phyloP scores from a whole-genome alignment of 164 flowering plant genomes.

The Vitis riparia region DNA sequence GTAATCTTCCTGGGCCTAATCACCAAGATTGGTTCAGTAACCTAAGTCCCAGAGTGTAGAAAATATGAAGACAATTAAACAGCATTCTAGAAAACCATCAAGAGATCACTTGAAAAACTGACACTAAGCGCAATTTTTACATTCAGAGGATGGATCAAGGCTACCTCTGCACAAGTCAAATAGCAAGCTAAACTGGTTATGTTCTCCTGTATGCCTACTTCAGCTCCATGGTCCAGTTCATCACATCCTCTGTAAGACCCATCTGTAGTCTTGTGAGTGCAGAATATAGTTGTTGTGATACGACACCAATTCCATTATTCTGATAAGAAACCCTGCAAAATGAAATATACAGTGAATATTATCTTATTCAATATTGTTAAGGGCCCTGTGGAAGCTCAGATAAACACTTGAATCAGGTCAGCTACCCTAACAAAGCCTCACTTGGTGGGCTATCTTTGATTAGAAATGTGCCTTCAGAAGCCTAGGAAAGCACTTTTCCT shows the following conservation, averaged over 20 bases:
- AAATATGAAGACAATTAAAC: neutral
- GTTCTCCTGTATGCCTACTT: conserved; percentile 23
- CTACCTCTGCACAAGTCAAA: neutral
- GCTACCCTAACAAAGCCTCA: too few species aligned
- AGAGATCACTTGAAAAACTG: neutral
- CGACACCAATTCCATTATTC: conserved; percentile 54
- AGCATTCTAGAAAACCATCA: neutral
- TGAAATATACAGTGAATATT: neutral
- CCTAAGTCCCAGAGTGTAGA: neutral
- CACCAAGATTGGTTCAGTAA: too few species aligned
- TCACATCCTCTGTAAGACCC: conserved; percentile 78
- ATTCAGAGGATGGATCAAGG: neutral
- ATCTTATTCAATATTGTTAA: neutral
- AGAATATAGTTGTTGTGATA: conserved; percentile 71
- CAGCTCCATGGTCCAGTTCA: conserved; percentile 81
- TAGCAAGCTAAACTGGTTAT: neutral
- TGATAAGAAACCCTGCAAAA: conserved; percentile 65
- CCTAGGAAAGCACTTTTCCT: too few species aligned
- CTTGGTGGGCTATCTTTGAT: too few species aligned
- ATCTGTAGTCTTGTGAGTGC: conserved; percentile 79
- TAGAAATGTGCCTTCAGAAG: too few species aligned
- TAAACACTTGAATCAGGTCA: too few species aligned
- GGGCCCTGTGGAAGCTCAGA: too few species aligned
- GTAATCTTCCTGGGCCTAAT: too few species aligned
- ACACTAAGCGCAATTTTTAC: neutral